Evolutionary conservation across 768 basidiomycete genomes (phyloP).

Genomic region (Amanita fuliginea): DNA sequence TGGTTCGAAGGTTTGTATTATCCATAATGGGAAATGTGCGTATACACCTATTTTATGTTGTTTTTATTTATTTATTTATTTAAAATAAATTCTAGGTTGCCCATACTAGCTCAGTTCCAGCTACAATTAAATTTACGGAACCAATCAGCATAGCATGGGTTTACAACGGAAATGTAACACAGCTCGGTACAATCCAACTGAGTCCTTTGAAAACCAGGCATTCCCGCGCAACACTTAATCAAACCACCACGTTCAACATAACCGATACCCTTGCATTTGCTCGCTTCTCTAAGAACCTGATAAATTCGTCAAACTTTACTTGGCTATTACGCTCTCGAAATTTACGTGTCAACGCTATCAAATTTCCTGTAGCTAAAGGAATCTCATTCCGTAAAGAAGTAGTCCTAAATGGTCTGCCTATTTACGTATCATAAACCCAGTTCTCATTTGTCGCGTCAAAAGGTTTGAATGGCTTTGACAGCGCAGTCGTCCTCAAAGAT

Average conservation of each 20-base stretch:
- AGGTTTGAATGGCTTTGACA: conserved; percentile 56
- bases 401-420: conserved; percentile 37
- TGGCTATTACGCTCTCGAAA: conserved; percentile 52
- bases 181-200: conserved; percentile 45
- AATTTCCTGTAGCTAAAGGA: conserved; percentile 57
- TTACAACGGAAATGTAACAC: conserved; percentile 29
- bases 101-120: conserved; percentile 57
- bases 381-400: conserved; percentile 54
- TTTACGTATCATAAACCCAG: not conserved
- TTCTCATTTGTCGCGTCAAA: conserved; percentile 1
- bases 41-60: conserved; percentile 13
- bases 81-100: no score
- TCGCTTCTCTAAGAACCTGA: conserved; percentile 49
- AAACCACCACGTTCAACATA: conserved; percentile 48
- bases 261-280: conserved; percentile 46
- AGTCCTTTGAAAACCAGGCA: conserved; percentile 32
- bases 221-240: conserved; percentile 52
- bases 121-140: conserved; percentile 49
- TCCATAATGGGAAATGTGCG: conserved; percentile 37
- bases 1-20: conserved; percentile 34
- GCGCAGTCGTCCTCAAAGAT: conserved; percentile 41
- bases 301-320: conserved; percentile 56
- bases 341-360: conserved; percentile 51
- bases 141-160: conserved; percentile 53
- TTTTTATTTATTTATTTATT: no score